Conservation (phyloP, 768 basidiomycete species). For the Pisolithus albus region DNA sequence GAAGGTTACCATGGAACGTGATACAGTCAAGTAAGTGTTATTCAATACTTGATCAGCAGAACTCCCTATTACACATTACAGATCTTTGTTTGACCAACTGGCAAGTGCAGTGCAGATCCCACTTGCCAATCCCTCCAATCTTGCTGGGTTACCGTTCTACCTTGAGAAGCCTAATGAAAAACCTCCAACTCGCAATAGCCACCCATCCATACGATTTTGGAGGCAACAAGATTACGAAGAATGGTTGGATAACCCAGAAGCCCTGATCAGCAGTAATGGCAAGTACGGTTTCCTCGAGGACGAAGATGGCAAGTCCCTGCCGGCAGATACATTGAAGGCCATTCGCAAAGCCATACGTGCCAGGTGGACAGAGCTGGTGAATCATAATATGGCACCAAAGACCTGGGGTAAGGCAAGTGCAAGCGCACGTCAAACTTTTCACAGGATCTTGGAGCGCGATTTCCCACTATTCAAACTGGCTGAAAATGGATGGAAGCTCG, state of each 20-base stretch:
- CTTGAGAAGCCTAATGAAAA: background rate
- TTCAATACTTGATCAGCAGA: background rate
- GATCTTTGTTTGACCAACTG: background rate
- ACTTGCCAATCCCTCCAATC: background rate
- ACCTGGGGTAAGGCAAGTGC: slow-evolving; percentile 3
- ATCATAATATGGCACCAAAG: background rate
- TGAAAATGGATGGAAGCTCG: slow-evolving; percentile 4
- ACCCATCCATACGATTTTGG: background rate
- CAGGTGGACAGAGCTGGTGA: slow-evolving; percentile 3
- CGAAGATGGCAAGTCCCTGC: background rate
- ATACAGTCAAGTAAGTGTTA: background rate
- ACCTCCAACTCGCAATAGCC: background rate
- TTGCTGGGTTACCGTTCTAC: background rate
- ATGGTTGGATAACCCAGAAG: background rate
- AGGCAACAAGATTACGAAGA: background rate
- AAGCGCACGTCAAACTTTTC: background rate
- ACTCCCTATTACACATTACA: background rate
- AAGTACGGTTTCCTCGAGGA: background rate
- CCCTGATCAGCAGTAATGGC: background rate
- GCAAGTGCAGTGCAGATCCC: background rate
- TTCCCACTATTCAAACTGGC: slow-evolving; percentile 1
- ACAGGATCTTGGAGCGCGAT: background rate
- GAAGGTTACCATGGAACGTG: background rate
- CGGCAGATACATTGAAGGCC: background rate
- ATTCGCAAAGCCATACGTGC: background rate